Percentiles rank a stretch among this genome's conserved stretches.
phyloP scores from a whole-genome alignment of 108 stramenopile species.

The Skeletonema tropicum region DNA sequence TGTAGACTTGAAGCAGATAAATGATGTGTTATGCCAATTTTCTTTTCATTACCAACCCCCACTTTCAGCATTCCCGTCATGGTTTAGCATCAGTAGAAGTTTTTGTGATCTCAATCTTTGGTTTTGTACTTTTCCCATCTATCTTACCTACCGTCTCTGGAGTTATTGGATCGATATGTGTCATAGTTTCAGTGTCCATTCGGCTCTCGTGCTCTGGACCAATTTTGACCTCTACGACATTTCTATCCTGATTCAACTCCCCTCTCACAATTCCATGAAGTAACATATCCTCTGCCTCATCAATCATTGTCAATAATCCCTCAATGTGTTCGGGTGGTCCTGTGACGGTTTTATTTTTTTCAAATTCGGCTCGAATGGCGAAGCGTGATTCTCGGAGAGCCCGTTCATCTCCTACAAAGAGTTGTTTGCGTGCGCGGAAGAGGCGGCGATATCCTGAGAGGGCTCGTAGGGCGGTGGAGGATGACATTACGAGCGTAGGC shows the following conservation, averaged over 20 bases:
- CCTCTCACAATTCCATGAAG: conserved; percentile 79
- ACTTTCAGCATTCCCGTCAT: neutral
- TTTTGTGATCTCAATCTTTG: conserved; percentile 38
- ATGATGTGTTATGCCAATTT: no score
- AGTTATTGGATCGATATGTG: conserved; percentile 81
- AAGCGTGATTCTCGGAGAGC: conserved; percentile 70
- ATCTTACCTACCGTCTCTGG: conserved; percentile 54
- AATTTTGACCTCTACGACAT: conserved; percentile 74
- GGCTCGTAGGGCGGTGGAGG: conserved; percentile 47
- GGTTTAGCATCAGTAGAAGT: conserved; percentile 4
- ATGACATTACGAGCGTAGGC: conserved; percentile 16
- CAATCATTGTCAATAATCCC: conserved; percentile 72
- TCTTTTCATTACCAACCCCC: neutral
- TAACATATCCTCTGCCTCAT: conserved; percentile 88
- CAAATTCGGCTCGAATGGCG: conserved; percentile 79
- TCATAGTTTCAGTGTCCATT: conserved; percentile 55
- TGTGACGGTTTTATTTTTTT: conserved; percentile 54
- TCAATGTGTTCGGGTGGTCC: conserved; percentile 67
- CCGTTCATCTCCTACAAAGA: conserved; percentile 71
- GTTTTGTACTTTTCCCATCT: conserved; percentile 21
- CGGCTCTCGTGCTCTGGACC: conserved; percentile 64
- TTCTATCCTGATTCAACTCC: conserved; percentile 67
- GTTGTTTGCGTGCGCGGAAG: conserved; percentile 71
- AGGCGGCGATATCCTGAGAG: conserved; percentile 79
- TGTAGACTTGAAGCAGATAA: neutral